Conservation (phyloP, 2,329 filamentous ascomycete genomes). For the Atkinsonella texensis region DNA sequence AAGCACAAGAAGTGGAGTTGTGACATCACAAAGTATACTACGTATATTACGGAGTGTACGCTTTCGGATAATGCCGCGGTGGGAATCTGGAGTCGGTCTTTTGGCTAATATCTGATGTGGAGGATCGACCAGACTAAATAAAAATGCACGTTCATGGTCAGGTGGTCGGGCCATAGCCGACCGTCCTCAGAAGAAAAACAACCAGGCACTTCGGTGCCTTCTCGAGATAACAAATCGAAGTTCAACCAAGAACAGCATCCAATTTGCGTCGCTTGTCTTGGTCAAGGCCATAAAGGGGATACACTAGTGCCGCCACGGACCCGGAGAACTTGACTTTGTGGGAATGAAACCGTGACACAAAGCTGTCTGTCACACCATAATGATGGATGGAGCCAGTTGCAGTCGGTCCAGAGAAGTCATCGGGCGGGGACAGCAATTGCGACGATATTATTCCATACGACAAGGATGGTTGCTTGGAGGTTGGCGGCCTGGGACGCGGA, state of each 20-base stretch:
- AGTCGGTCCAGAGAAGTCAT: neutral
- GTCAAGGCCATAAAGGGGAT: neutral
- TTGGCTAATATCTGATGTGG: neutral
- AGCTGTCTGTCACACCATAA: neutral
- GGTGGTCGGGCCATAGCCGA: slow-evolving; percentile 3
- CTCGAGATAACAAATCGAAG: neutral
- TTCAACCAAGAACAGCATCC: too few relatives aligned
- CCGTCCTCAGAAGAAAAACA: neutral
- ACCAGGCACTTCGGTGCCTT: neutral
- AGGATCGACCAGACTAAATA: neutral
- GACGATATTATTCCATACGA: neutral
- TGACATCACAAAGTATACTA: neutral
- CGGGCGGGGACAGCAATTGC: neutral
- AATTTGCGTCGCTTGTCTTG: neutral
- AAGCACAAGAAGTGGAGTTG: neutral
- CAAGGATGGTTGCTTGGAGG: too few relatives aligned
- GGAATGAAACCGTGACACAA: neutral
- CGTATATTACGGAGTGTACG: neutral
- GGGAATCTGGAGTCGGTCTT: slow-evolving; percentile 4
- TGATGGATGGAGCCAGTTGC: too few relatives aligned
- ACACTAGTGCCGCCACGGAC: too few relatives aligned
- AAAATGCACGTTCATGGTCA: slow-evolving; percentile 1
- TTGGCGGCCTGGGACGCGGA: too few relatives aligned
- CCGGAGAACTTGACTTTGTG: neutral
- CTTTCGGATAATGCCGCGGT: neutral